Evolutionary conservation across 2,329 filamentous ascomycete species (phyloP), one percentile per base, ranked within the genome.

Genomic region (Fusarium liriodendri): DNA sequence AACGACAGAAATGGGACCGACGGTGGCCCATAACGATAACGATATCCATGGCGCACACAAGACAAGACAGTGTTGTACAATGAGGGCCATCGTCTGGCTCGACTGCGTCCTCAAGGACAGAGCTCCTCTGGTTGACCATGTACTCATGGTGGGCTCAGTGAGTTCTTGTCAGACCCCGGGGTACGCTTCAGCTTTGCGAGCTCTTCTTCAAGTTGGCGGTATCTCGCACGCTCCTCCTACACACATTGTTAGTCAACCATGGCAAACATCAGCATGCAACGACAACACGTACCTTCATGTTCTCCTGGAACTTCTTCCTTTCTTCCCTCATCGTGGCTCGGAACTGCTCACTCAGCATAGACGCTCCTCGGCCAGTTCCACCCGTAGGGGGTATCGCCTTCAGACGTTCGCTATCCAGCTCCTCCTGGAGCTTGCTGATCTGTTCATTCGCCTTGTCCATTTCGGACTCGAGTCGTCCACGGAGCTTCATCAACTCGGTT

Each of bases 291-390:
- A 88, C 87, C 82, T 82, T 84, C 45, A 89, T 77, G 67, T 88
- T 88, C 72, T 89, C 87, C 71, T 89, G 87, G 82, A 88, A 89
- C 80, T 86, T 88, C 83, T 85, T 88, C 73, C 87, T 84, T 82
- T 89, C 87, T 78, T 88, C 87, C 75, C 87, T 85, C 87, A 89
- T 89, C 25, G 86, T 88, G 9, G 85, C 82, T 57, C 87, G 80
- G 81, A 89, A 89, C 80, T 89, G 87, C 81, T 89, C 87, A 77
- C 87, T 89, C 71, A 89, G 82, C 84, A 89, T 84, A 10, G 83
- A 83, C 14, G 87, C 87, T 3, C 87, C 87, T 62, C 81, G 80
- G 8, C 78, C 79, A 4, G 80, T 77, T 18, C 80, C 81, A 18
- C 79, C 81, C 14, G 78, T 77, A 3, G 79, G 81, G 7, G 79